Evolutionary conservation across 2,329 filamentous ascomycete species (phyloP), one percentile per base, ranked within the genome.

Genomic region (Botryotinia convoluta): DNA sequence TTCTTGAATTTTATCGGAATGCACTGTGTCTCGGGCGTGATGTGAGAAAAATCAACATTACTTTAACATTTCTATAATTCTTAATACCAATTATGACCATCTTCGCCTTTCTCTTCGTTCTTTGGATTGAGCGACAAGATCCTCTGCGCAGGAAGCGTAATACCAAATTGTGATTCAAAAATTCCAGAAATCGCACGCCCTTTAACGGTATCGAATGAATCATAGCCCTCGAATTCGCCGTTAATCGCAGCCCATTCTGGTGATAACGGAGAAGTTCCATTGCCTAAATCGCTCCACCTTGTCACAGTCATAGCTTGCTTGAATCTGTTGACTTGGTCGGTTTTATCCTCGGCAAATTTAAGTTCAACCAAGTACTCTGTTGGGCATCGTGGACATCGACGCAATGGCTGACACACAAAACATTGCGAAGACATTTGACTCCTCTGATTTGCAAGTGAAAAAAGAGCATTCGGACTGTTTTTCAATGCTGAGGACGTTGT

Each of bases 291-390:
- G 74, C 85, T 86, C 89, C 89, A 91, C 29, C 89, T 81, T 12
- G 88, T 90, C 7, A 90, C 86, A 7, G 89, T 84, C 71, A 91
- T 84, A 1, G 87, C 85, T 73, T 90, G 88, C 76, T 87, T 89
- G 80, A 91, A 91, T 4, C 82, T 80, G 18, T 82, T 77, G 54
- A 81, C 75, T 10, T 83, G 79, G 76, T 87, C 83, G 42, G 78
- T 80, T 64, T 82, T 84, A 75, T 90, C 88, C 79, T 91, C 89
- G 2, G 86, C 83, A 74, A 90, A 82, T 74, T 87, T 88, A 10
- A 90, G 79, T 78, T 91, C 88, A 65, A 90, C 83, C 18, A 91
- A 81, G 74, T 91, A 91, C 77, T 91, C 89, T 0, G 87, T 87
- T 1, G 89, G 88, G 79, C 89, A 91, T 71, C 88, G 85, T 0